Evolutionary conservation across 192 early-diverging fungal species (phyloP).

Genomic region (Backusella luteola): DNA sequence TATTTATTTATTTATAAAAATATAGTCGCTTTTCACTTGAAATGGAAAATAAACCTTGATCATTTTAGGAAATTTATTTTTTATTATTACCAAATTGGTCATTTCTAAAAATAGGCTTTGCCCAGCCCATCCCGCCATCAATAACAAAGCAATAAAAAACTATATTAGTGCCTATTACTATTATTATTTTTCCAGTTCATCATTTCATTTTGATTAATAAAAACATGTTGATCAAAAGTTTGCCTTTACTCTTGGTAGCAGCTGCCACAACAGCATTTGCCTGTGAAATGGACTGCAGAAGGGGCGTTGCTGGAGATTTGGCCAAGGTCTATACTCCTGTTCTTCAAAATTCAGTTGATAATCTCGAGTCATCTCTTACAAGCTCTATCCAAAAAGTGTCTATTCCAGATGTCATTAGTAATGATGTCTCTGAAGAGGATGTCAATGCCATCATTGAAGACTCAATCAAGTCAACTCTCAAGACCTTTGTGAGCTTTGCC

Average conservation of each 20-base stretch:
- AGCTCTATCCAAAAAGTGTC: slow-evolving; percentile 22
- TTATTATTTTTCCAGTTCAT: not conserved
- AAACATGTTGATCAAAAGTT: slow-evolving; percentile 14
- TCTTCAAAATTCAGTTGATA: slow-evolving; percentile 32
- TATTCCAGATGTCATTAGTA: slow-evolving; percentile 26
- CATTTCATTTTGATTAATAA: not conserved
- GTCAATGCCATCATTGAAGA: slow-evolving; percentile 20
- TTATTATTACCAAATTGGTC: not conserved
- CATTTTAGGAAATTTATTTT: not conserved
- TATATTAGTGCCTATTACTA: not conserved
- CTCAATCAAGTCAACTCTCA: slow-evolving; percentile 16
- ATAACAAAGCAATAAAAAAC: not conserved
- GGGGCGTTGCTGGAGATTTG: slow-evolving; percentile 48
- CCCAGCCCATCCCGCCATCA: not conserved
- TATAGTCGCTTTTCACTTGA: not conserved
- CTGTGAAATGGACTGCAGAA: slow-evolving; percentile 51
- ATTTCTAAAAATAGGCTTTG: not conserved
- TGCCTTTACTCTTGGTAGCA: slow-evolving; percentile 5
- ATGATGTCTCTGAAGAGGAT: slow-evolving; percentile 12
- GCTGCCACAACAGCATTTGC: slow-evolving; percentile 23
- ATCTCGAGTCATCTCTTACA: slow-evolving; percentile 19
- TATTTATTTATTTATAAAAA: no score
- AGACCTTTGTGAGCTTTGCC: slow-evolving; percentile 20
- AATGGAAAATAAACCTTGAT: not conserved
- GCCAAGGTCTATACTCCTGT: slow-evolving; percentile 40